Evolutionary conservation across 164 flowering plant genomes (phyloP).

Genomic region (Malania oleifera): DNA sequence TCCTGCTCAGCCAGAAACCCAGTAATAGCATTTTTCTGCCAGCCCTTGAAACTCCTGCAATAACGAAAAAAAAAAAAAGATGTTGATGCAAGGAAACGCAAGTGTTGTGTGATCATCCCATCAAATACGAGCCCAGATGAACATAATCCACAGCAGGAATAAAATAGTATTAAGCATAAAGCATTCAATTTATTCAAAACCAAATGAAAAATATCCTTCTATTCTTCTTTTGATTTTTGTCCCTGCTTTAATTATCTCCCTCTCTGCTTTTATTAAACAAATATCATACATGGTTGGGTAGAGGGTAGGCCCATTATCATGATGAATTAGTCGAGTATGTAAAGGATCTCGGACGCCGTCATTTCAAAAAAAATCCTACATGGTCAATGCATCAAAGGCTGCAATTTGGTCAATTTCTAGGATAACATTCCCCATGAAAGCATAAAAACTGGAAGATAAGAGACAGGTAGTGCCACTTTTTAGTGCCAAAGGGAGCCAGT

Average conservation of each 20-base stretch:
- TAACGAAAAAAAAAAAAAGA: too few species aligned
- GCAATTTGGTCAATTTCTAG: not conserved
- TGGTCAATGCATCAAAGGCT: not conserved
- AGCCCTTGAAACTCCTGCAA: constrained; percentile 91
- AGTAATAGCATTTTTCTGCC: constrained; percentile 83
- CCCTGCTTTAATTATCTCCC: not conserved
- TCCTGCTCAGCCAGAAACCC: constrained; percentile 48
- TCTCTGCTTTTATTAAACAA: not conserved
- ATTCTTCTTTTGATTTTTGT: not conserved
- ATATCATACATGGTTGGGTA: too few species aligned
- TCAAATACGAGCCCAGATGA: too few species aligned
- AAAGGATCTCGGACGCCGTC: too few species aligned
- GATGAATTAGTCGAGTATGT: too few species aligned
- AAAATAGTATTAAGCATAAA: not conserved
- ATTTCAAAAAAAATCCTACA: not conserved
- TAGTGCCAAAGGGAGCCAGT: too few species aligned
- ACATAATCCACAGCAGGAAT: not conserved
- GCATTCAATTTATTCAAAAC: not conserved
- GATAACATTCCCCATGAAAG: too few species aligned
- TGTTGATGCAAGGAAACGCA: too few species aligned
- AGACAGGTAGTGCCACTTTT: too few species aligned
- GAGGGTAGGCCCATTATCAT: too few species aligned
- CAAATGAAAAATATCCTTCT: not conserved
- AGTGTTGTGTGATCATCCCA: too few species aligned
- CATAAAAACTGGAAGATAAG: too few species aligned